Conservation (phyloP, 805 yeast genomes). For the Wickerhamomyces mucosus region DNA sequence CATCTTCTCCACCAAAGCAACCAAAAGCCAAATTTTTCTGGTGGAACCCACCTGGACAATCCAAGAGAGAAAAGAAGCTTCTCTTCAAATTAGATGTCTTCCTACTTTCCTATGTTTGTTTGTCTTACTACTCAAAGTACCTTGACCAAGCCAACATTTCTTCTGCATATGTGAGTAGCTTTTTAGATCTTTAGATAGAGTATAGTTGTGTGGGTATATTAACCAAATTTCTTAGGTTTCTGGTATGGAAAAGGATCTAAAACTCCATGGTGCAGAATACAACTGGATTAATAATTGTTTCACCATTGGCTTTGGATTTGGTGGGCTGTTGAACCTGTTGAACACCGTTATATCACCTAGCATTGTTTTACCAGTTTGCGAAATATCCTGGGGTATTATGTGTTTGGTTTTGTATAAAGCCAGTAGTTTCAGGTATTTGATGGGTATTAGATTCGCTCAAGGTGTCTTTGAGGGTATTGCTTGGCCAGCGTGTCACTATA, state of each 20-base stretch:
- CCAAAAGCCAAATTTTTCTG: too few relatives aligned
- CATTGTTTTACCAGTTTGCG: too few relatives aligned
- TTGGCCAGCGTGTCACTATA: conserved; percentile 43
- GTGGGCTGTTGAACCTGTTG: too few relatives aligned
- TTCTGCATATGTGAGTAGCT: conserved; percentile 63
- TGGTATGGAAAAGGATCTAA: conserved; percentile 39
- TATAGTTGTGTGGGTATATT: too few relatives aligned
- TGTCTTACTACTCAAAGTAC: conserved; percentile 47
- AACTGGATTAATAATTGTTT: conserved; percentile 51
- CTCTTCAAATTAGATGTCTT: conserved; percentile 7
- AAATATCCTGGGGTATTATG: conserved; percentile 51
- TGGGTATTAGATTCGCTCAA: conserved; percentile 50
- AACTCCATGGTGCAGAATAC: conserved; percentile 31
- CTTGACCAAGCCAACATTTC: conserved; percentile 52
- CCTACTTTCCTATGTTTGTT: conserved; percentile 5
- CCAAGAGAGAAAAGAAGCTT: conserved; percentile 6
- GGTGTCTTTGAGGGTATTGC: conserved; percentile 54
- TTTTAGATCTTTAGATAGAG: too few relatives aligned
- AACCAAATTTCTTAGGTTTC: conserved; percentile 56
- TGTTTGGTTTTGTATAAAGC: conserved; percentile 44
- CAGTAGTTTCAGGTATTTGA: conserved; percentile 36
- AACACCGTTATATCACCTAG: too few relatives aligned
- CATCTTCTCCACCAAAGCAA: too few relatives aligned
- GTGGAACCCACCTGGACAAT: too few relatives aligned
- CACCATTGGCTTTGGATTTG: conserved; percentile 50